Evolutionary conservation across 257 asterid genomes (phyloP).

Genomic region (Solanum chiquidenum): DNA sequence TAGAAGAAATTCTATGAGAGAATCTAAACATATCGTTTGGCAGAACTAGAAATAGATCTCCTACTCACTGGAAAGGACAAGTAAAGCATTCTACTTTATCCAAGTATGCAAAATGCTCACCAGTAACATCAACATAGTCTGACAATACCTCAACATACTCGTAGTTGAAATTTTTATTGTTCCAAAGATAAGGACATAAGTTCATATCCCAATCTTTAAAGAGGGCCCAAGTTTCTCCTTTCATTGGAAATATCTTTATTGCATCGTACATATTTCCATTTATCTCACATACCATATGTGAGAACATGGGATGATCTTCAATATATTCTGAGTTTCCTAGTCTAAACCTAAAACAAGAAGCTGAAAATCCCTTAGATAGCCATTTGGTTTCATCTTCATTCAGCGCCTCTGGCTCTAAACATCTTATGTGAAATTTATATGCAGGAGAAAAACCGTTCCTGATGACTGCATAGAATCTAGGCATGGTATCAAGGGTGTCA

Average conservation of each 20-base stretch:
- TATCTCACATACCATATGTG: conserved; percentile 24
- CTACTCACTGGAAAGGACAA: conserved; percentile 20
- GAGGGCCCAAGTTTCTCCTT: conserved; percentile 44
- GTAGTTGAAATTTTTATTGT: conserved; percentile 11
- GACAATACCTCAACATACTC: conserved; percentile 44
- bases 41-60: conserved; percentile 5
- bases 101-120: conserved; percentile 29
- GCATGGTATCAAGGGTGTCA: too few species aligned
- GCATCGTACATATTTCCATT: background rate
- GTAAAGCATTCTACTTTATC: conserved; percentile 19
- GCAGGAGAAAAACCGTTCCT: too few species aligned
- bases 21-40: conserved; percentile 11
- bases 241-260: conserved; percentile 30
- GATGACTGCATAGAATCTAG: too few species aligned
- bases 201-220: conserved; percentile 11
- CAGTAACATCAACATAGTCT: conserved; percentile 16
- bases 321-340: background rate
- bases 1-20: too few species aligned
- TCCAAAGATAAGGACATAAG: conserved; percentile 19
- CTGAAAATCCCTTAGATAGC: conserved; percentile 42
- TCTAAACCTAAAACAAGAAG: conserved; percentile 31
- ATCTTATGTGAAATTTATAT: background rate
- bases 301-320: conserved; percentile 31
- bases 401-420: too few species aligned
- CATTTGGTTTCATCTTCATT: conserved; percentile 9